Conservation (phyloP, 371 early-diverging fungal genomes). For the Rhizopus arrhizus region DNA sequence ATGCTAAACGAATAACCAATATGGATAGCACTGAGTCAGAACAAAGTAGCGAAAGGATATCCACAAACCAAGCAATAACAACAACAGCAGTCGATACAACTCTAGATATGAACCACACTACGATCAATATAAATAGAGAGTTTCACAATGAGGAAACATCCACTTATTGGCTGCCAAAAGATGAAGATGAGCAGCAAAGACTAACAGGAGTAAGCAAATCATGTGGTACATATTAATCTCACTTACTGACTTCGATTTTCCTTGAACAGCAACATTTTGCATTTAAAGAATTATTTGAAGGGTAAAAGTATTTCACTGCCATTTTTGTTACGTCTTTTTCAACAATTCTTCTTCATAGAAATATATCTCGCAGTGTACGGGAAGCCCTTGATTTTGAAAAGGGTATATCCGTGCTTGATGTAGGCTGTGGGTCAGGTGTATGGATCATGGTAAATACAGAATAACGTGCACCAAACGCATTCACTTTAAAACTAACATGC, state of each 20-base stretch:
- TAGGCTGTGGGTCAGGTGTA: slow-evolving; percentile 47
- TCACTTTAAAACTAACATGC: too few relatives aligned
- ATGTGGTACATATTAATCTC: too few relatives aligned
- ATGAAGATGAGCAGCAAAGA: slow-evolving; percentile 19
- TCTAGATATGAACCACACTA: too few relatives aligned
- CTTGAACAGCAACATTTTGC: slow-evolving; percentile 32
- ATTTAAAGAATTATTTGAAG: slow-evolving; percentile 29
- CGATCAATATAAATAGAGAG: too few relatives aligned
- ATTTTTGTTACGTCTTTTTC: background rate
- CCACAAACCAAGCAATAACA: too few relatives aligned
- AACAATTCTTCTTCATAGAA: slow-evolving; percentile 12
- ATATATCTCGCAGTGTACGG: slow-evolving; percentile 27
- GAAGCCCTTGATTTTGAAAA: slow-evolving; percentile 1
- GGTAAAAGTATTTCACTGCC: slow-evolving; percentile 12
- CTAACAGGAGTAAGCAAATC: slow-evolving; percentile 13
- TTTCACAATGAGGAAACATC: slow-evolving; percentile 18
- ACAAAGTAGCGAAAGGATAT: too few relatives aligned
- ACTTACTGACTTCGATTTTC: background rate
- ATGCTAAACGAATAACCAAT: too few relatives aligned
- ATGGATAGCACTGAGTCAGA: too few relatives aligned
- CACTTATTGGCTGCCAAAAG: slow-evolving; percentile 21
- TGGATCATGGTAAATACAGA: slow-evolving; percentile 31
- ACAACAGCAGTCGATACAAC: too few relatives aligned
- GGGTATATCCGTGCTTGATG: slow-evolving; percentile 35
- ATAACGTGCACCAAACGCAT: background rate